phyloP scores from a whole-genome alignment of 2,329 filamentous ascomycete genomes.

The Ascosphaera pollenicola region DNA sequence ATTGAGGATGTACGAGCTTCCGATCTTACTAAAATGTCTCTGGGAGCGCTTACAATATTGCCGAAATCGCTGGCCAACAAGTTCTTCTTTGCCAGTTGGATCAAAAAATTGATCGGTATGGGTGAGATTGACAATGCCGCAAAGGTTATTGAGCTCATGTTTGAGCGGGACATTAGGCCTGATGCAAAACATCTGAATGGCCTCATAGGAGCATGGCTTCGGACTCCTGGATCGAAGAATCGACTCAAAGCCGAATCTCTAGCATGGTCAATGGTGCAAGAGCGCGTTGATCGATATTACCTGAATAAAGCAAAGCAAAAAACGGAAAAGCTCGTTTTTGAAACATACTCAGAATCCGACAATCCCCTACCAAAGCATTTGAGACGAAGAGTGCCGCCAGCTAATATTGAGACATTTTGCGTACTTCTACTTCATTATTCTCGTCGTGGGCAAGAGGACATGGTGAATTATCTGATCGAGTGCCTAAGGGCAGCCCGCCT shows the following conservation, averaged over 20 bases:
- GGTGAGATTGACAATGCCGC: constrained; percentile 48
- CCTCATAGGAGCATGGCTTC: constrained; percentile 56
- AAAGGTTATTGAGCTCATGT: constrained; percentile 56
- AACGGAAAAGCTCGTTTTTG: constrained; percentile 3
- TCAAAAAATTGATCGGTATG: constrained; percentile 58
- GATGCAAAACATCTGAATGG: constrained; percentile 62
- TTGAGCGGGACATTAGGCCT: constrained; percentile 41
- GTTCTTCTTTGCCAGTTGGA: constrained; percentile 74
- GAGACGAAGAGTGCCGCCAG: constrained; percentile 28
- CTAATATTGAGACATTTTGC: constrained; percentile 57
- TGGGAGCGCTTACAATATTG: constrained; percentile 28
- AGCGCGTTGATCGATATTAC: constrained; percentile 18
- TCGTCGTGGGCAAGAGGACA: constrained; percentile 33
- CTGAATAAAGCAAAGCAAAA: constrained; percentile 33
- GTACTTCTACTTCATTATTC: constrained; percentile 53
- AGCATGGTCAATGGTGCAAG: constrained; percentile 56
- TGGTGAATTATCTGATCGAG: constrained; percentile 37
- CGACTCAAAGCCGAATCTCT: constrained; percentile 42
- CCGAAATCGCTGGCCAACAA: constrained; percentile 40
- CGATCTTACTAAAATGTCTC: constrained; percentile 25
- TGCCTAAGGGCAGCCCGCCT: constrained; percentile 43
- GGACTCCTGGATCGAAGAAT: constrained; percentile 33
- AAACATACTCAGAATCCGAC: neutral
- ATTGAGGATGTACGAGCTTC: constrained; percentile 20
- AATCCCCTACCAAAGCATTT: constrained; percentile 17